Evolutionary conservation across 768 basidiomycete species (phyloP).

Genomic region (Kwoniella pini): DNA sequence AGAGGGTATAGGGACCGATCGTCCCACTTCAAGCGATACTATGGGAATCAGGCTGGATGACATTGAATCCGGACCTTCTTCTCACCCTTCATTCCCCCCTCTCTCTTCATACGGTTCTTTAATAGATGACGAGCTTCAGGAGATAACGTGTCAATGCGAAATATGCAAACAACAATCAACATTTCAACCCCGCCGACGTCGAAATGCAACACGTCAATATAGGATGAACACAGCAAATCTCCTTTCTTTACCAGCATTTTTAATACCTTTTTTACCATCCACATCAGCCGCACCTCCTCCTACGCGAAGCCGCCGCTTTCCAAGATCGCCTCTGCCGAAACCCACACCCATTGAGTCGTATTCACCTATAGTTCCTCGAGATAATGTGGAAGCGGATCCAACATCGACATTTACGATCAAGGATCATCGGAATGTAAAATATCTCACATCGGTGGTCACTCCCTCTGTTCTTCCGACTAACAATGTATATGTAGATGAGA

Average conservation of each 20-base stretch:
- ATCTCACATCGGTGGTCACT: slow-evolving; percentile 21
- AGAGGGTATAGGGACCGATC: slow-evolving; percentile 12
- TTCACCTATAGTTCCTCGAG: background rate
- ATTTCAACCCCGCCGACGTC: background rate
- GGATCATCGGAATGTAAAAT: slow-evolving; percentile 12
- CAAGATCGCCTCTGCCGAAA: slow-evolving; percentile 3
- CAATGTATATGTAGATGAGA: slow-evolving; percentile 16
- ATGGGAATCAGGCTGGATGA: slow-evolving; percentile 2
- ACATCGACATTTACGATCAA: background rate
- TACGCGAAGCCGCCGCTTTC: slow-evolving; percentile 1
- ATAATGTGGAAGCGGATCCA: background rate
- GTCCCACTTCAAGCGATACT: background rate
- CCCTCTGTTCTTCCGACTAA: slow-evolving; percentile 23
- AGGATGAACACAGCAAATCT: background rate
- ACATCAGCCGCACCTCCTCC: slow-evolving; percentile 9
- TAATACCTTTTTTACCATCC: slow-evolving; percentile 6
- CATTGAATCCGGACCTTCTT: slow-evolving; percentile 8
- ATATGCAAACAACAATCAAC: slow-evolving; percentile 5
- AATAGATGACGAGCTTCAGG: background rate
- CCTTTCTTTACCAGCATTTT: slow-evolving; percentile 9
- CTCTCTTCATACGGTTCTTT: background rate
- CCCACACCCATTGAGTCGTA: background rate
- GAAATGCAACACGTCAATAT: background rate
- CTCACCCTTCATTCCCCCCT: background rate
- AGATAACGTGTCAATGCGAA: slow-evolving; percentile 6